Base-by-base conservation (phyloP, 352 stramenopile genomes). In the Pythium plurisporium region DNA sequence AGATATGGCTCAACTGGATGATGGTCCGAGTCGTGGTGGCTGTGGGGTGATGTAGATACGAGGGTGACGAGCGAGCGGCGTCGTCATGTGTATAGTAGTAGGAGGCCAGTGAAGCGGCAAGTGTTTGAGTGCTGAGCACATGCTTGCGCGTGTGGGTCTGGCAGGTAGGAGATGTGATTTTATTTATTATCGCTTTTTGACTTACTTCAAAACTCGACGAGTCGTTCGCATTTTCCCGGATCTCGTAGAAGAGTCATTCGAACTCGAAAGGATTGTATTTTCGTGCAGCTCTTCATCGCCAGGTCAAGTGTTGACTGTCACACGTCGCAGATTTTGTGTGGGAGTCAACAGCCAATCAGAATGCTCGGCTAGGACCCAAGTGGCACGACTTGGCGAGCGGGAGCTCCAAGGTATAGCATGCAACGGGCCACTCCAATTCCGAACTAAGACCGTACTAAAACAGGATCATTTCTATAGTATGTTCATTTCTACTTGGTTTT, bases 381-480 rank as follows among this genome's bases (percentile, higher is more conserved):
- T 59, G 6, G 14, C 5, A 33, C 27, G 8, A 25, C 40, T 30
- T 12, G 3, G n/a, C 29, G n/a, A 33, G 40, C 17, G 27, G 37
- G 52, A 43, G 3, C 15, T 43, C 15, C 19, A 30, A 31, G 23
- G n/a, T 42, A 55, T 44, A 26, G 27, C n/a, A 30, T 49, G 52
- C 4, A 43, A 43, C 5, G 2, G 4, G 20, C 20, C n/a, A 19
- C n/a, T 15, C 38, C 34, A 37, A 9, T 42, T 25, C 33, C 20
- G 17, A 54, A 48, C 12, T 29, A 64, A 69, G 61, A 67, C 59
- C 59, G 59, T 67, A 67, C 59, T 67, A 59, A 55, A 25, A 67
- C 59, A 67, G 59, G 59, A 63, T 67, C 53, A 63, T 63, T 67
- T 67, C 60, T 63, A 67, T 63, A 63, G 53, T 67, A 55, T 27